Evolutionary conservation across 1,284 basidiomycete species (phyloP).

Genomic region (Schizophyllum commune): DNA sequence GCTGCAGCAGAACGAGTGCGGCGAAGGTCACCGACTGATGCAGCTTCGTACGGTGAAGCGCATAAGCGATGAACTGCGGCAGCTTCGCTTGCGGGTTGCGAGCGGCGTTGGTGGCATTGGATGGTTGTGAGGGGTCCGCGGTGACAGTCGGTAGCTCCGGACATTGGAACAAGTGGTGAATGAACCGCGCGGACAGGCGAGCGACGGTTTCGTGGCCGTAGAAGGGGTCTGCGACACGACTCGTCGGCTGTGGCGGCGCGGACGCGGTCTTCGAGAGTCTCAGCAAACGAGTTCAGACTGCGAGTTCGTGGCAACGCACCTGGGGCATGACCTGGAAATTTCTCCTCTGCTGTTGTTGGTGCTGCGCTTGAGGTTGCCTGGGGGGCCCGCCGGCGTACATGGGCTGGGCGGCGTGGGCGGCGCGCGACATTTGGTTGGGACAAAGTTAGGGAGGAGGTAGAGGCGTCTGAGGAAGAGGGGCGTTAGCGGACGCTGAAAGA

Average conservation of each 20-base stretch:
- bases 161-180: conserved; percentile 73
- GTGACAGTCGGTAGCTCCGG: conserved; percentile 42
- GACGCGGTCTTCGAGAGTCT: neutral
- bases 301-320: neutral
- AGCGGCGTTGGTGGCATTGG: conserved; percentile 15
- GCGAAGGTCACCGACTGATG: conserved; percentile 80
- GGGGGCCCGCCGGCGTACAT: neutral
- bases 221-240: conserved; percentile 45
- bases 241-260: neutral
- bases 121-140: neutral
- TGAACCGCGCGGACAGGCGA: conserved; percentile 66
- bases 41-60: conserved; percentile 82
- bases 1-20: conserved; percentile 77
- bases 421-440: neutral
- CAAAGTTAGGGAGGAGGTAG: neutral
- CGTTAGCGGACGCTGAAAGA: neutral
- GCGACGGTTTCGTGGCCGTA: conserved; percentile 73
- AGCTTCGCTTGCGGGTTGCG: conserved; percentile 51
- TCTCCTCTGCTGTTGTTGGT: neutral
- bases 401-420: neutral
- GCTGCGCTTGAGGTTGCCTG: neutral
- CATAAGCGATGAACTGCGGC: conserved; percentile 83
- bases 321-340: neutral
- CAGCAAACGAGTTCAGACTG: neutral
- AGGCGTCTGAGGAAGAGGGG: neutral